Percentiles rank a stretch among this genome's conserved stretches.
Conservation (phyloP, 805 yeast species). For the Candida silvatica region DNA sequence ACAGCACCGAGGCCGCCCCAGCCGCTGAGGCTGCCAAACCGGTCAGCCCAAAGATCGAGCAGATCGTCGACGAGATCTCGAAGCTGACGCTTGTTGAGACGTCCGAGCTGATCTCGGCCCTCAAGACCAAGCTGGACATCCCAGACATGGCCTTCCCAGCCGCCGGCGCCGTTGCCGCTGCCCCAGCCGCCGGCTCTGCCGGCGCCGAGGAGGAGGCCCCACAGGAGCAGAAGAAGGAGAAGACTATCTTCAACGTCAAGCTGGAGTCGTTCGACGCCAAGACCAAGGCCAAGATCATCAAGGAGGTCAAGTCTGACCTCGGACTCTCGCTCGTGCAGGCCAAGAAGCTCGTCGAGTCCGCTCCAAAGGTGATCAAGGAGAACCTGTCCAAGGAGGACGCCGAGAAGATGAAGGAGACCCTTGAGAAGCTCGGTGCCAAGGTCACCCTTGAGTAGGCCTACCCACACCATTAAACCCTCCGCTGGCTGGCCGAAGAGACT, state of each 20-base stretch:
- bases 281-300: conserved; percentile 94
- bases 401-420: conserved; percentile 85
- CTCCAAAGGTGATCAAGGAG: conserved; percentile 94
- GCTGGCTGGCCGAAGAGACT: no score
- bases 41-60: conserved; percentile 80
- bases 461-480: background rate
- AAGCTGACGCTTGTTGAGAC: conserved; percentile 90
- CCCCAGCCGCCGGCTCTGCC: conserved; percentile 57
- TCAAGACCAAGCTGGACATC: conserved; percentile 77
- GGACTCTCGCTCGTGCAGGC: conserved; percentile 94
- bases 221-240: conserved; percentile 78
- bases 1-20: conserved; percentile 43
- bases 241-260: conserved; percentile 87
- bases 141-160: conserved; percentile 87
- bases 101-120: conserved; percentile 72
- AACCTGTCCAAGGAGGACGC: conserved; percentile 96
- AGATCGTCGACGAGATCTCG: conserved; percentile 87
- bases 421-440: conserved; percentile 95
- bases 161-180: conserved; percentile 50
- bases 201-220: conserved; percentile 68
- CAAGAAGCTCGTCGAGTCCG: conserved; percentile 95
- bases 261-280: conserved; percentile 92
- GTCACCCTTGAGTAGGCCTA: conserved; percentile 72
- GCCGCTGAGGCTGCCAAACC: conserved; percentile 77
- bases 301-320: conserved; percentile 87